Percentiles rank a stretch among this genome's conserved stretches.
phyloP scores from a whole-genome alignment of 805 yeast genomes.

The Novakomyces olei region DNA sequence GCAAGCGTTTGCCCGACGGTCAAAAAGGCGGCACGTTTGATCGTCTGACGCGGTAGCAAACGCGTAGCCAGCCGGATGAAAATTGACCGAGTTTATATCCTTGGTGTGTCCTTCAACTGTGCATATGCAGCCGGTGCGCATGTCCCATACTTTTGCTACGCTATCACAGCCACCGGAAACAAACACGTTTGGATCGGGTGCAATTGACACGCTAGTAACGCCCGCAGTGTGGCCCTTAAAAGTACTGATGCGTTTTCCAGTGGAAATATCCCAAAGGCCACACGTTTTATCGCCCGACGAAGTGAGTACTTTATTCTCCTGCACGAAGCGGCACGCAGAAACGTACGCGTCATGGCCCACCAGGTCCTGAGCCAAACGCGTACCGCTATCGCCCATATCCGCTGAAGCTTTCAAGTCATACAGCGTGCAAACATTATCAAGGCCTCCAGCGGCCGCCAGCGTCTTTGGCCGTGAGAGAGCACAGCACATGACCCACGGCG shows the following conservation, averaged over 20 bases:
- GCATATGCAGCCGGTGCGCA: slow-evolving; percentile 24
- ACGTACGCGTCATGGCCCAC: slow-evolving; percentile 63
- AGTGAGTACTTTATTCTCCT: slow-evolving; percentile 35
- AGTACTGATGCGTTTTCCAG: slow-evolving; percentile 23
- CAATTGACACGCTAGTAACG: slow-evolving; percentile 35
- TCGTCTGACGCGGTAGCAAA: slow-evolving; percentile 64
- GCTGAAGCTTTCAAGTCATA: slow-evolving; percentile 22
- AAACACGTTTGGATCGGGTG: slow-evolving; percentile 35
- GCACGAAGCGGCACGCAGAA: slow-evolving; percentile 48
- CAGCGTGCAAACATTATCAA: slow-evolving; percentile 57
- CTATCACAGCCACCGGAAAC: slow-evolving; percentile 59
- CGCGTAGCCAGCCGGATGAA: slow-evolving; percentile 49
- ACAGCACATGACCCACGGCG: slow-evolving; percentile 60
- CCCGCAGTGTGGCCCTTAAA: slow-evolving; percentile 24
- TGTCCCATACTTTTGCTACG: slow-evolving; percentile 58
- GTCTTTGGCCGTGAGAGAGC: slow-evolving; percentile 45
- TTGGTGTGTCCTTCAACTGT: slow-evolving; percentile 30
- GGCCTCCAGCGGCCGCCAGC: slow-evolving; percentile 58
- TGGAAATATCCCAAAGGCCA: slow-evolving; percentile 54
- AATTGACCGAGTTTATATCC: slow-evolving; percentile 42
- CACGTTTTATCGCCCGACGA: slow-evolving; percentile 69
- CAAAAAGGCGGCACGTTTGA: slow-evolving; percentile 46
- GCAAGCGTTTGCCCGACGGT: slow-evolving; percentile 31
- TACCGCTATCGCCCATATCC: slow-evolving; percentile 8
- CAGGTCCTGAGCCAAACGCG: slow-evolving; percentile 9